Evolutionary conservation across 495 filamentous ascomycete genomes (phyloP).

Genomic region (Talaromyces liani): DNA sequence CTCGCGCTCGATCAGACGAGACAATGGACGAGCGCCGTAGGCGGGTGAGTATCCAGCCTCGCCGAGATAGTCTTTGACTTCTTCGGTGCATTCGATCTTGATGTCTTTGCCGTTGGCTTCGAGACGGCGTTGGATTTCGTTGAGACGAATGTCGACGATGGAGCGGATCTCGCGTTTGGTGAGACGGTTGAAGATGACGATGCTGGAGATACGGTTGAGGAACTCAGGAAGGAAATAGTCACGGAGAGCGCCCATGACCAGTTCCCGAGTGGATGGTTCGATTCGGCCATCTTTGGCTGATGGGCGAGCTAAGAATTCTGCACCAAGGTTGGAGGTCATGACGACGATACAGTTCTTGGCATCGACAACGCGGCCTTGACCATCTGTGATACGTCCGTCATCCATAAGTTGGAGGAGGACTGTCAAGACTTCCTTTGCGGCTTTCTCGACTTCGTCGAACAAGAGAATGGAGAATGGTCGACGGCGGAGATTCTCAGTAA

Average conservation of each 20-base stretch:
- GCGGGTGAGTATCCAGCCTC: constrained; percentile 84
- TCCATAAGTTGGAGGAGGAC: constrained; percentile 98
- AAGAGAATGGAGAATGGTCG: constrained; percentile 96
- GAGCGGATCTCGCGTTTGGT: constrained; percentile 79
- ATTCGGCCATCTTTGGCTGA: constrained; percentile 73
- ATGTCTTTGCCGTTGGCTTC: constrained; percentile 74
- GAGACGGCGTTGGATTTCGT: constrained; percentile 86
- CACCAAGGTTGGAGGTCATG: constrained; percentile 96
- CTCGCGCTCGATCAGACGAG: constrained; percentile 85
- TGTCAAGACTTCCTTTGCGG: constrained; percentile 93
- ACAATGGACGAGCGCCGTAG: constrained; percentile 85
- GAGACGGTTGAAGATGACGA: constrained; percentile 97
- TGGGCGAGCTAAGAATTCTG: constrained; percentile 81
- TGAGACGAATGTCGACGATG: constrained; percentile 88
- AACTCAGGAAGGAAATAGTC: constrained; percentile 98
- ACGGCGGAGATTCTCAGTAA: constrained; percentile 87
- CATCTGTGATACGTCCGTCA: constrained; percentile 96
- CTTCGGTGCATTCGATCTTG: constrained; percentile 62
- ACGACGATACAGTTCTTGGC: constrained; percentile 98
- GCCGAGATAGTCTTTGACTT: constrained; percentile 86
- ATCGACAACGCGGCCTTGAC: constrained; percentile 89
- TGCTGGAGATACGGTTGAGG: constrained; percentile 90
- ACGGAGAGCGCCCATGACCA: constrained; percentile 82
- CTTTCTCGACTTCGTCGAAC: constrained; percentile 98
- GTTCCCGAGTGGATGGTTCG: constrained; percentile 75